Conservation (phyloP, 106 monocot genomes). For the Hemerocallis citrina region DNA sequence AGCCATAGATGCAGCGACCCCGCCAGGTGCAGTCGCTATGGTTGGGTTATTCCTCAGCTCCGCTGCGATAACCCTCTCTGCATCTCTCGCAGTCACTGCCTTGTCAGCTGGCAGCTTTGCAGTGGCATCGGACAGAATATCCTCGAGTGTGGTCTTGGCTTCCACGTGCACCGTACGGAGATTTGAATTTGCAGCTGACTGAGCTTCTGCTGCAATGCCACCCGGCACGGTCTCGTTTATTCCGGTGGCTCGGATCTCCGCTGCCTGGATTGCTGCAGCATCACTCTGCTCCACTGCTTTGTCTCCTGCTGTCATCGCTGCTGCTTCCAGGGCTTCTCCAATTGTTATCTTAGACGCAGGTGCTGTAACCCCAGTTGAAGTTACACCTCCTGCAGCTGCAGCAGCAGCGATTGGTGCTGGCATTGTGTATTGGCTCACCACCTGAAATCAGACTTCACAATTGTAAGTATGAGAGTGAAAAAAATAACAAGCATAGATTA, state of each 20-base stretch:
- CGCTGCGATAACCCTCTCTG: slow-evolving; percentile 36
- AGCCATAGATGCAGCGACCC: slow-evolving; percentile 40
- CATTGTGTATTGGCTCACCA: slow-evolving; percentile 14
- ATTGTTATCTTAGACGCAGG: slow-evolving; percentile 10
- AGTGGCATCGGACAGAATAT: slow-evolving; percentile 39
- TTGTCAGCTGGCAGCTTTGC: slow-evolving; percentile 43
- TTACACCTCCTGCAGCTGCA: background rate
- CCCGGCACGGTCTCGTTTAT: slow-evolving; percentile 10
- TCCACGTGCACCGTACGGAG: slow-evolving; percentile 7
- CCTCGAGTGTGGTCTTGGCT: slow-evolving; percentile 32
- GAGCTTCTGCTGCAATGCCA: slow-evolving; percentile 42
- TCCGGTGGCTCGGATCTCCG: slow-evolving; percentile 48
- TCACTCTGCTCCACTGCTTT: slow-evolving; percentile 53
- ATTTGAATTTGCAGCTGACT: slow-evolving; percentile 39
- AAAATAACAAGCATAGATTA: background rate
- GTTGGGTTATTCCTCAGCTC: slow-evolving; percentile 51
- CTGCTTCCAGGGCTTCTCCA: slow-evolving; percentile 67
- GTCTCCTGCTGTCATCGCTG: slow-evolving; percentile 23
- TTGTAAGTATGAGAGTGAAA: background rate
- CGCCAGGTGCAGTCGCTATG: slow-evolving; percentile 19
- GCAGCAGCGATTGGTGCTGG: background rate
- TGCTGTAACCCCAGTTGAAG: background rate
- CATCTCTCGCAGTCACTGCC: slow-evolving; percentile 47
- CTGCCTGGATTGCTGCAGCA: slow-evolving; percentile 57
- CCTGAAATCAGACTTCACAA: slow-evolving; percentile 1